These are phyloP conservation scores for Elsinoe australis DNA, from an alignment of 2,329 filamentous ascomycete species.

Conservation along the genomic window DNA sequence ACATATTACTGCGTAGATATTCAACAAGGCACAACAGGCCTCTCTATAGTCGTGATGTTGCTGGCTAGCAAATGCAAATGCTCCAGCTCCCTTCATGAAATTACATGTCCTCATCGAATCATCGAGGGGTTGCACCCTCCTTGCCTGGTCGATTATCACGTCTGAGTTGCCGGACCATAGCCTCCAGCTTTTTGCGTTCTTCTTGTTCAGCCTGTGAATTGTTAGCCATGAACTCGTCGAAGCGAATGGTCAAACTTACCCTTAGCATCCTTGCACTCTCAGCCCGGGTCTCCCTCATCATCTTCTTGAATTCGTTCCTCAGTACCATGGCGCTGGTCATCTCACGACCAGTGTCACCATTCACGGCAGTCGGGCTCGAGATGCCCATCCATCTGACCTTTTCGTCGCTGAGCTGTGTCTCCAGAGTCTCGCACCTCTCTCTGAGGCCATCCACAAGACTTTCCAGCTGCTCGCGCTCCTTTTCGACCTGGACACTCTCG, in stretches of 20 bases:
- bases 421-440: constrained; percentile 56
- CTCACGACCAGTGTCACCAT: constrained; percentile 36
- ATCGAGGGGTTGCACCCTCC: neutral
- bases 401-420: constrained; percentile 59
- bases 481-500: constrained; percentile 62
- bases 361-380: constrained; percentile 43
- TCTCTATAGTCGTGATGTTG: too few species aligned
- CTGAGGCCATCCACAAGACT: constrained; percentile 54
- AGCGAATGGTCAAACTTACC: constrained; percentile 41
- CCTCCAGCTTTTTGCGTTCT: constrained; percentile 35
- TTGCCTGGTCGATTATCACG: constrained; percentile 15
- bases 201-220: constrained; percentile 58
- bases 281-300: constrained; percentile 65
- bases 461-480: constrained; percentile 60
- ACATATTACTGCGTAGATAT: constrained; percentile 7
- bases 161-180: constrained; percentile 16
- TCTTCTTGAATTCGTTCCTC: constrained; percentile 70
- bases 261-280: constrained; percentile 58
- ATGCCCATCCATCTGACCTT: constrained; percentile 58
- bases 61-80: too few species aligned
- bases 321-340: constrained; percentile 61
- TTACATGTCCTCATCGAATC: neutral
- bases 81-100: too few species aligned
- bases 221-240: constrained; percentile 21
- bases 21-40: neutral